phyloP scores from a whole-genome alignment of 148 eudicot genomes.

The Rhododendron vialii region DNA sequence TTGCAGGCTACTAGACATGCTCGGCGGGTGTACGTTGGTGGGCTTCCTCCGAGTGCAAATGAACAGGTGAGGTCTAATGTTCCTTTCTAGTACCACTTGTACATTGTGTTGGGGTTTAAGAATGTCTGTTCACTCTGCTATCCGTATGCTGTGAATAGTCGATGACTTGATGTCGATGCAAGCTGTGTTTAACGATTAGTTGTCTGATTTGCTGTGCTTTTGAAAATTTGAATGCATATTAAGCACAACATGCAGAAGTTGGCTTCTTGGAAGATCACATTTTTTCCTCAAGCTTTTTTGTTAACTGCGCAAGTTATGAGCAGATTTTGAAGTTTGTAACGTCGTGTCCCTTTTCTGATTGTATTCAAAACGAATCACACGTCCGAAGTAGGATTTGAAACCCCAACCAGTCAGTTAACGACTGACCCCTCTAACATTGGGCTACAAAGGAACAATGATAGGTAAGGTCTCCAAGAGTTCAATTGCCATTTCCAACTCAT shows the following conservation, averaged over 20 bases:
- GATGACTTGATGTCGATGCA: background rate
- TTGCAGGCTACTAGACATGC: constrained; percentile 97
- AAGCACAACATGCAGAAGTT: background rate
- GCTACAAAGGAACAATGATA: background rate
- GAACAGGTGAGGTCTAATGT: constrained; percentile 63
- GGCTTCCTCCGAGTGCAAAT: constrained; percentile 88
- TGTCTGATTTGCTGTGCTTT: background rate
- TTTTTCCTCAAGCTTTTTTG: background rate
- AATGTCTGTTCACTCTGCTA: background rate
- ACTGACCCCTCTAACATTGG: background rate
- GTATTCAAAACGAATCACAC: background rate
- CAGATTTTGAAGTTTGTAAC: background rate
- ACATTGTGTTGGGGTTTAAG: background rate
- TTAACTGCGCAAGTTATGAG: background rate
- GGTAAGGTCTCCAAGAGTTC: background rate
- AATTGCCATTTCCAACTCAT: background rate
- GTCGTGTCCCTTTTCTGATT: background rate
- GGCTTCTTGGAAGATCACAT: background rate
- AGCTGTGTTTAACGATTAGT: background rate
- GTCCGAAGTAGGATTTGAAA: background rate
- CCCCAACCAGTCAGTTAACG: background rate
- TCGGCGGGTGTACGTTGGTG: constrained; percentile 97
- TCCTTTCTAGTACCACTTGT: background rate
- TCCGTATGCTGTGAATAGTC: background rate
- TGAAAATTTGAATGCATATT: background rate